phyloP scores from a whole-genome alignment of 192 early-diverging fungal genomes.

The Coemansia sp. region DNA sequence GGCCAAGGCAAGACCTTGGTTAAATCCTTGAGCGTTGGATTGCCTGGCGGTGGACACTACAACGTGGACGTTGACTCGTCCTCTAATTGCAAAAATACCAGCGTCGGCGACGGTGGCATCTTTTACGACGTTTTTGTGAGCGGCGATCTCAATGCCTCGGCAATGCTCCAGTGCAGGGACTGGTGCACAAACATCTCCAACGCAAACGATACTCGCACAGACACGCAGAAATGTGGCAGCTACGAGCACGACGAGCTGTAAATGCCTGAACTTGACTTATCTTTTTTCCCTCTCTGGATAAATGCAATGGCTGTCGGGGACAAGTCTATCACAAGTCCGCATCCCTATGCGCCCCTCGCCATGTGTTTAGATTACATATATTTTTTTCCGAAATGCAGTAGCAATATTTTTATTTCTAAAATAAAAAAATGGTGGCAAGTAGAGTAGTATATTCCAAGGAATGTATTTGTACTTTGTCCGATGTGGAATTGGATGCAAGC shows the following conservation, averaged over 20 bases:
- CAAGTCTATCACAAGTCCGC: not conserved
- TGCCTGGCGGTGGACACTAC: slow-evolving; percentile 6
- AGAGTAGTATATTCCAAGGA: not conserved
- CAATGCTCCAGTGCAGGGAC: not conserved
- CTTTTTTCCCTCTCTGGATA: too few relatives aligned
- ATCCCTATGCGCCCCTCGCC: not conserved
- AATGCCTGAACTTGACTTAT: not conserved
- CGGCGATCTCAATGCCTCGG: not conserved
- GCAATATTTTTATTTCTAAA: not conserved
- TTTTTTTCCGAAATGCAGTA: not conserved
- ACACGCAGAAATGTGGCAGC: not conserved
- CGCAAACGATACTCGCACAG: not conserved
- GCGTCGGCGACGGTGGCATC: not conserved
- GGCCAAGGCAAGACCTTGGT: slow-evolving; percentile 3
- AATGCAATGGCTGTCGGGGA: not conserved
- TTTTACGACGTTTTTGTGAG: not conserved
- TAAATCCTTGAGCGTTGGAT: not conserved
- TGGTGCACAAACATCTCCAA: slow-evolving; percentile 6
- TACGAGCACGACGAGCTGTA: not conserved
- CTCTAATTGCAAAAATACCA: not conserved
- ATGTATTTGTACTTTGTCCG: too few relatives aligned
- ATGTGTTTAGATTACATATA: not conserved
- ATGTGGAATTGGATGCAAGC: too few relatives aligned
- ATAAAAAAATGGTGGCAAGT: not conserved
- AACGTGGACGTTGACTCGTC: not conserved